phyloP scores from a whole-genome alignment of 2,329 filamentous ascomycete species.

The Fusarium devonianum region DNA sequence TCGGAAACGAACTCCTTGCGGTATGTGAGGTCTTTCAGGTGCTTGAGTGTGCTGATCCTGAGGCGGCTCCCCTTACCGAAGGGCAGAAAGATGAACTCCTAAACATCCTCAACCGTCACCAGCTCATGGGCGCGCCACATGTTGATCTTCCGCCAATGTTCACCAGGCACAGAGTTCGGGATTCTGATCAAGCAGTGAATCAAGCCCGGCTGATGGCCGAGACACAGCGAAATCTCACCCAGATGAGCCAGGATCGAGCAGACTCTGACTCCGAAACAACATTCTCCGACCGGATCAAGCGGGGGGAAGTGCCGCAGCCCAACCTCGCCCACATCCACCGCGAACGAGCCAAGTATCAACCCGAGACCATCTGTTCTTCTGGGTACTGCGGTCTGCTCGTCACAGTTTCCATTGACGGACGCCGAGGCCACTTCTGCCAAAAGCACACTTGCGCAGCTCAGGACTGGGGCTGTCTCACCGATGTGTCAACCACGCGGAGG shows the following conservation, averaged over 20 bases:
- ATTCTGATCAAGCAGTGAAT: too few relatives aligned
- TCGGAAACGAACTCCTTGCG: not conserved
- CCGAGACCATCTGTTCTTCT: conserved; percentile 9
- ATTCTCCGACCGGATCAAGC: not conserved
- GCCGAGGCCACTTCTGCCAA: conserved; percentile 23
- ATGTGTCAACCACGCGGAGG: conserved; percentile 3
- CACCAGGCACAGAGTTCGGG: too few relatives aligned
- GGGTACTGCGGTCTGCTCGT: conserved; percentile 1
- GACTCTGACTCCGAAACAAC: too few relatives aligned
- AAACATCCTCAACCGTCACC: too few relatives aligned
- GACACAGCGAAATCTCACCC: too few relatives aligned
- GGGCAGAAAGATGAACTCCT: too few relatives aligned
- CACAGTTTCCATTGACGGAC: not conserved
- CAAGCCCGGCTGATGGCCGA: too few relatives aligned
- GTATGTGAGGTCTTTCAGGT: not conserved
- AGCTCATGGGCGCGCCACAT: too few relatives aligned
- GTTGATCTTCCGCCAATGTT: too few relatives aligned
- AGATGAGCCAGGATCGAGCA: not conserved
- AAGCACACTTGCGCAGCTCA: conserved; percentile 29
- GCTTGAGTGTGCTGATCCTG: too few relatives aligned
- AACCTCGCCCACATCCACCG: not conserved
- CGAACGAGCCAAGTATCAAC: not conserved
- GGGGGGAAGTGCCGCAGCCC: too few relatives aligned
- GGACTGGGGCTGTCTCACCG: conserved; percentile 20
- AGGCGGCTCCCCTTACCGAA: too few relatives aligned